Conservation (phyloP, 805 yeast species). For the Starmerella etchellsii region DNA sequence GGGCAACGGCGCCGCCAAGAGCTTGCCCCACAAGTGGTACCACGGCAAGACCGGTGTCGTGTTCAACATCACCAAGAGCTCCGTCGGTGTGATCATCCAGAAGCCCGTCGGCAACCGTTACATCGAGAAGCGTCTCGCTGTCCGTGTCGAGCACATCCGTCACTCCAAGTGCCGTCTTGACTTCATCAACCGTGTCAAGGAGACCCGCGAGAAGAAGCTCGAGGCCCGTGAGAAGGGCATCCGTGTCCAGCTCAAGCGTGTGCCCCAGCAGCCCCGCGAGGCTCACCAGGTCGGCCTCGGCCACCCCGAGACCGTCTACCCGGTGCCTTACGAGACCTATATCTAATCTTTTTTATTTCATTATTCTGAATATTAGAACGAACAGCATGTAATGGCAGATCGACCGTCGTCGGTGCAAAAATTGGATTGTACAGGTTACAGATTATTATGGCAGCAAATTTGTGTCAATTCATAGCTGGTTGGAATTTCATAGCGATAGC, state of each 20-base stretch:
- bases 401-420: too few relatives aligned
- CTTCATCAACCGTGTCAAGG: slow-evolving; percentile 96
- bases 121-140: slow-evolving; percentile 96
- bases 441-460: too few relatives aligned
- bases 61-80: slow-evolving; percentile 95
- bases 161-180: slow-evolving; percentile 99
- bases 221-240: slow-evolving; percentile 95
- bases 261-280: slow-evolving; percentile 96
- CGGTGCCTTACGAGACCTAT: slow-evolving; percentile 99
- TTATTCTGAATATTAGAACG: neutral
- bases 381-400: neutral
- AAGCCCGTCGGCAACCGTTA: slow-evolving; percentile 98
- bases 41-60: slow-evolving; percentile 99
- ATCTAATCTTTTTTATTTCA: slow-evolving; percentile 46
- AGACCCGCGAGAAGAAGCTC: slow-evolving; percentile 82
- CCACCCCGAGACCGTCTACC: slow-evolving; percentile 95
- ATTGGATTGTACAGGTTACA: too few relatives aligned
- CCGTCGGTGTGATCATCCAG: slow-evolving; percentile 97
- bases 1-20: slow-evolving; percentile 99
- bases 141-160: slow-evolving; percentile 97
- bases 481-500: too few relatives aligned
- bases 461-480: too few relatives aligned
- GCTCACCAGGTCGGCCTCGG: slow-evolving; percentile 74
- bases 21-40: slow-evolving; percentile 99
- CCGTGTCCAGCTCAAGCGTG: slow-evolving; percentile 88